Evolutionary conservation across 352 stramenopile species (phyloP).

Genomic region (Globisporangium mamillatum): DNA sequence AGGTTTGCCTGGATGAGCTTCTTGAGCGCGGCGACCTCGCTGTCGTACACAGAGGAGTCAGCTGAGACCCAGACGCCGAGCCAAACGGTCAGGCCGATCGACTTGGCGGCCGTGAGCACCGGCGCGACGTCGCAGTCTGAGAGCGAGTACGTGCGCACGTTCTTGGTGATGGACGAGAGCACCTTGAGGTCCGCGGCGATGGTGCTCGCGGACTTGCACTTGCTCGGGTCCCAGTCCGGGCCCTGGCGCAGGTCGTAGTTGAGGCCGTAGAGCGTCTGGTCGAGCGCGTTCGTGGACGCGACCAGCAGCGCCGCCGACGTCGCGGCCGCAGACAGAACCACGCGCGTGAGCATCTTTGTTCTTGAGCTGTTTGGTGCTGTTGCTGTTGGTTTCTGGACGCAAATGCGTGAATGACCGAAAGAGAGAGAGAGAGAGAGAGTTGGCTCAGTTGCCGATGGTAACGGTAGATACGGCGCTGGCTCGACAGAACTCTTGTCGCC

Average conservation of each 20-base stretch:
- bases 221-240: slow-evolving; percentile 71
- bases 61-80: slow-evolving; percentile 81
- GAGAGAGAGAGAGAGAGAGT: slow-evolving; percentile 3
- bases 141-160: slow-evolving; percentile 81
- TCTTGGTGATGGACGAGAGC: slow-evolving; percentile 59
- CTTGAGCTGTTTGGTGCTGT: not conserved
- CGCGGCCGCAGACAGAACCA: slow-evolving; percentile 26
- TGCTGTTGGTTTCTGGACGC: not conserved
- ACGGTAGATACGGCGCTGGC: not conserved
- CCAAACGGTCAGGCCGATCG: slow-evolving; percentile 68
- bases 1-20: slow-evolving; percentile 50
- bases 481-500: not conserved
- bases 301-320: slow-evolving; percentile 31
- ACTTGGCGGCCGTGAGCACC: slow-evolving; percentile 70
- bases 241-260: slow-evolving; percentile 84
- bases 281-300: slow-evolving; percentile 41
- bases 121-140: slow-evolving; percentile 70
- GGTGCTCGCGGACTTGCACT: slow-evolving; percentile 67
- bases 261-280: slow-evolving; percentile 74
- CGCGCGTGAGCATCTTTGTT: slow-evolving; percentile 24
- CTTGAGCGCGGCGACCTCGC: slow-evolving; percentile 64
- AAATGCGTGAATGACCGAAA: slow-evolving; percentile 6
- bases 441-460: not conserved
- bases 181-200: slow-evolving; percentile 73
- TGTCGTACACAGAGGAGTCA: slow-evolving; percentile 57